Conservation (phyloP, 148 eudicot species). For the Dianthus caryophyllus region DNA sequence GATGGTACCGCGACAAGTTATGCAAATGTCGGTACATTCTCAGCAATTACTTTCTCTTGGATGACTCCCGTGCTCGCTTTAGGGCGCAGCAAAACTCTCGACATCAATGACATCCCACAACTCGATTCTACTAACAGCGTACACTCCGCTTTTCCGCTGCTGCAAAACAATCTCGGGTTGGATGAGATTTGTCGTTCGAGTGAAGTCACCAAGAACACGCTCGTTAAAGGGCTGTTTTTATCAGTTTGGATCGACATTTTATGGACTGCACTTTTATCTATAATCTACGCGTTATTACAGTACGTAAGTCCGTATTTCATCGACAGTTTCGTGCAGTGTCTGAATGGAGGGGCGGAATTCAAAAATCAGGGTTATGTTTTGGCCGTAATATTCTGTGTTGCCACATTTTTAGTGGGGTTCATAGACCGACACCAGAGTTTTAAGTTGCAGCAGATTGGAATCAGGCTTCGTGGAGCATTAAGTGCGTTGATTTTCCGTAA, state of each 20-base stretch:
- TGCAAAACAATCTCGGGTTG: slow-evolving; percentile 1
- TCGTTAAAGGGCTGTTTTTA: slow-evolving; percentile 8
- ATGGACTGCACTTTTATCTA: slow-evolving; percentile 10
- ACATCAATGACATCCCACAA: slow-evolving; percentile 18
- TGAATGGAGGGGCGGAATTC: neutral
- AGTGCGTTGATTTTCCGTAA: slow-evolving; percentile 14
- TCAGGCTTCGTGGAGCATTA: slow-evolving; percentile 11
- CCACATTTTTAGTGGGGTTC: neutral
- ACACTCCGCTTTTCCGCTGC: neutral
- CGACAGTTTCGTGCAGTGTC: slow-evolving; percentile 18
- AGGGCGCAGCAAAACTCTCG: slow-evolving; percentile 1
- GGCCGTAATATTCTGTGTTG: neutral
- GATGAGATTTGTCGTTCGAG: neutral
- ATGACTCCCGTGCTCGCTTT: slow-evolving; percentile 7
- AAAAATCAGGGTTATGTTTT: slow-evolving; percentile 4
- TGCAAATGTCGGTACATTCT: slow-evolving; percentile 5
- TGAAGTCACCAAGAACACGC: neutral
- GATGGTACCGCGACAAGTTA: slow-evolving; percentile 10
- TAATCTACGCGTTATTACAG: slow-evolving; percentile 1
- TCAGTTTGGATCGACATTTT: slow-evolving; percentile 12
- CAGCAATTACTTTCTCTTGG: slow-evolving; percentile 14
- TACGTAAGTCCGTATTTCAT: slow-evolving; percentile 19
- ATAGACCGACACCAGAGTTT: neutral
- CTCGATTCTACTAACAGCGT: slow-evolving; percentile 6
- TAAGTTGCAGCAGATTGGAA: slow-evolving; percentile 18